Base-by-base conservation (phyloP, 169 alveolate species). In the Cyclospora cayetanensis region DNA sequence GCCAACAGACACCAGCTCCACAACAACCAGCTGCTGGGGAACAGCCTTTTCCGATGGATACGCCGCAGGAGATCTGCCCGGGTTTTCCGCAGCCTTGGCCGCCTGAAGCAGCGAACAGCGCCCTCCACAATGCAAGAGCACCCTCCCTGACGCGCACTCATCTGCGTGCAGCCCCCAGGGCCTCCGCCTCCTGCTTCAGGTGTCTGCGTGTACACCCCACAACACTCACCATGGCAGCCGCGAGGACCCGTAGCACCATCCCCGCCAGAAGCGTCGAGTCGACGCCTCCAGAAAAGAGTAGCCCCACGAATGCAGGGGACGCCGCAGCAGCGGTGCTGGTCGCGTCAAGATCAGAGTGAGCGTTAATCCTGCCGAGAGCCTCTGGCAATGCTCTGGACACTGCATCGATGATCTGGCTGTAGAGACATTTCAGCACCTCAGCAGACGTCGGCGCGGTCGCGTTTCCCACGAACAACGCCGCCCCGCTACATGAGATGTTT, bases 231-330 rank as follows among this genome's bases (percentile, higher is more conserved):
- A 79, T 79, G 37, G 89, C 89, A 46, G 89, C 72, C 1, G 89
- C 89, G 52, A 79, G 74, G 15, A 43, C 72, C 12, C 93, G 93
- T 50, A 52, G 55, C 22, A 89, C 74, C 46, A 90, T 43, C 20
- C 91, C 94, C 12, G 91, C 94, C 41, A 90, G 39, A 39, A 90
- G 20, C 41, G 94, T 72, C 37, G 94, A 90, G 80, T 90, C 94
- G 0, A 90, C 87, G 65, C 94, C 94, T n/a, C 94, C 94, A 34
- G 91, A 80, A 50, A 80, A 90, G 53, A 90, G 83, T 11, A 90
- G 41, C 35, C 84, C 94, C 37, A 90, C 83, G 31, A 37, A 43
- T 37, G 37, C 90, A 3, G 5, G 31, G 42, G 52, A 76, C 37
- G 50, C 25, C 74, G 20, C 77, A 25, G 65, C 22, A n/a, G 82